These are phyloP conservation scores for Botrytis porri DNA, from an alignment of 2,329 filamentous ascomycete genomes.

Conservation along the genomic window DNA sequence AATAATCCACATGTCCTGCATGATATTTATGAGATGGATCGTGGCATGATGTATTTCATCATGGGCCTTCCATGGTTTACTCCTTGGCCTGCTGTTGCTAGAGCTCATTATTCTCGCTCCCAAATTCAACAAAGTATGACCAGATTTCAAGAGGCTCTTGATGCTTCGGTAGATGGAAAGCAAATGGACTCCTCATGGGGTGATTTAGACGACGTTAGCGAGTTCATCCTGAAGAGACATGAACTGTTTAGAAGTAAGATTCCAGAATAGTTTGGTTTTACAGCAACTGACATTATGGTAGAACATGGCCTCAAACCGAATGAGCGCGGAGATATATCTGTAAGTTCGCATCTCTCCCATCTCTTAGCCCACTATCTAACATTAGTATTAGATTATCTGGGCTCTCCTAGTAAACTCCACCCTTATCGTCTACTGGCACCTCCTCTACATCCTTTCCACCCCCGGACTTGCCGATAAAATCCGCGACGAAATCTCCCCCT, in stretches of 20 bases:
- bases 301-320: constrained; percentile 2
- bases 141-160: constrained; percentile 44
- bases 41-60: constrained; percentile 51
- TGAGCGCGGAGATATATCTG: constrained; percentile 46
- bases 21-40: constrained; percentile 55
- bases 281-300: constrained; percentile 21
- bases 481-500: constrained; percentile 45
- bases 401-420: constrained; percentile 53
- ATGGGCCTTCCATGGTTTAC: constrained; percentile 54
- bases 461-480: constrained; percentile 43
- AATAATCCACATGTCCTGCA: constrained; percentile 51
- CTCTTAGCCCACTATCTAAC: background rate
- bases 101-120: constrained; percentile 47
- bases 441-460: constrained; percentile 46
- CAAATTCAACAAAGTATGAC: constrained; percentile 43
- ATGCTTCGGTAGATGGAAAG: constrained; percentile 42
- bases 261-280: constrained; percentile 27
- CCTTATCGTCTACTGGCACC: constrained; percentile 50
- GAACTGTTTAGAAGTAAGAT: constrained; percentile 40
- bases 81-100: constrained; percentile 50
- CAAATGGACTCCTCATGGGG: constrained; percentile 43
- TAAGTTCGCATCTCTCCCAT: constrained; percentile 20
- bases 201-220: constrained; percentile 49
- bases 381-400: constrained; percentile 46
- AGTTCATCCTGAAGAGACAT: constrained; percentile 44